Evolutionary conservation across 495 filamentous ascomycete genomes (phyloP), one percentile per base, ranked within the genome.

Genomic region (Aspergillus nidulans): DNA sequence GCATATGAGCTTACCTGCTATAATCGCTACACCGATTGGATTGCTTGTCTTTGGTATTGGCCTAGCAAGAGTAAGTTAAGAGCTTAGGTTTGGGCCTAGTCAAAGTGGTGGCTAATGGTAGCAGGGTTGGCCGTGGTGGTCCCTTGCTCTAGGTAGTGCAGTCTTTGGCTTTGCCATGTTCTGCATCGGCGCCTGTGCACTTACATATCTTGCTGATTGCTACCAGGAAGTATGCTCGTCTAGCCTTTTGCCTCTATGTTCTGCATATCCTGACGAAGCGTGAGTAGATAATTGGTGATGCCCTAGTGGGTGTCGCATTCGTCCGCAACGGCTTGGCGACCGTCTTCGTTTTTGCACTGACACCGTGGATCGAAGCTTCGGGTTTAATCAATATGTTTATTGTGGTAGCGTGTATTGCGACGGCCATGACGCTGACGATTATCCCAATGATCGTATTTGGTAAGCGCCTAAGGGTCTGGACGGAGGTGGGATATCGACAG

Each of bases 121-220:
- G 13, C 21, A 70, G 65, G 68, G 64, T 0, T 50, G 59, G 15
- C 59, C 64, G 3, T 70, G 68, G 68, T 58, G 56, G 26, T 52
- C 66, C n/a, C 49, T 66, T 24, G 64, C 63, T 5, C 55, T 70
- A 2, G 69, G 69, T 1, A 57, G 49, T 38, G 67, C 34, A 9
- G 53, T 70, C 12, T 65, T 59, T 21, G 59, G 59, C 16, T 69
- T 72, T 49, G 67, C 63, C 12, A 59, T 63, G 23, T 55, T 42
- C 49, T 25, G n/a, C 23, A 19, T 41, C n/a, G 49, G 49, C 25
- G 18, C 40, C 16, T 40, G 23, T 42, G 42, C 40, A 0, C 47
- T 71, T 28, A 62, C 66, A 1, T 71, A 68, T 23, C 42, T 68
- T 3, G 56, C 56, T 6, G 69, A 71, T 59, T 58, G 58, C 9